phyloP scores from a whole-genome alignment of 2,329 filamentous ascomycete species.

The Hymenoscyphus scutula region DNA sequence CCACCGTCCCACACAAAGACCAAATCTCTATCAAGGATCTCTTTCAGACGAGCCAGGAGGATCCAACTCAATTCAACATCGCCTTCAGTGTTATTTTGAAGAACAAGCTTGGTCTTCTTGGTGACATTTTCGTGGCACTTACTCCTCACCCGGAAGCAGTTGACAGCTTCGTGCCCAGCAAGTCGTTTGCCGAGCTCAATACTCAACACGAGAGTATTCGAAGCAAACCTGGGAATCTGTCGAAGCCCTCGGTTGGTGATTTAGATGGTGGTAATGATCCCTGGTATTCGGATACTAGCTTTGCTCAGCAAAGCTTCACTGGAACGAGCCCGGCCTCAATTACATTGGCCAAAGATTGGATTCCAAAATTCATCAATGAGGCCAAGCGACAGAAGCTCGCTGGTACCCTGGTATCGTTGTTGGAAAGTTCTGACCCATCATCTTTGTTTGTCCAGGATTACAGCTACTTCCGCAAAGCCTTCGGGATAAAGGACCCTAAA shows the following conservation, averaged over 20 bases:
- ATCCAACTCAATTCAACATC: constrained; percentile 1
- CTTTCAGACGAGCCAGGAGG: constrained; percentile 5
- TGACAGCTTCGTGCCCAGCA: neutral
- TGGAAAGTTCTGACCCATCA: constrained; percentile 14
- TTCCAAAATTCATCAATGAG: constrained; percentile 21
- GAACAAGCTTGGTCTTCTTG: constrained; percentile 10
- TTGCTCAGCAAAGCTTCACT: constrained; percentile 42
- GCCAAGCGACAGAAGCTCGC: constrained; percentile 20
- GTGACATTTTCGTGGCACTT: constrained; percentile 1
- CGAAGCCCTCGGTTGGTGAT: constrained; percentile 31
- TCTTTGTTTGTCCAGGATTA: constrained; percentile 32
- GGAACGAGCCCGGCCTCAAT: constrained; percentile 37
- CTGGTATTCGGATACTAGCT: constrained; percentile 39
- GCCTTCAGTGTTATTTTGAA: constrained; percentile 9
- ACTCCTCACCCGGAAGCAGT: constrained; percentile 1
- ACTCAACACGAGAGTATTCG: constrained; percentile 18
- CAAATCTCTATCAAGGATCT: neutral
- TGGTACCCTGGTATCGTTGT: constrained; percentile 13
- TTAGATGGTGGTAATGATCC: constrained; percentile 29
- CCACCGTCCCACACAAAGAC: neutral
- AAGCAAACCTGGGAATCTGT: constrained; percentile 30
- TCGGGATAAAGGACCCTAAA: constrained; percentile 8
- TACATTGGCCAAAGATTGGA: constrained; percentile 22
- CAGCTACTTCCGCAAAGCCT: constrained; percentile 31
- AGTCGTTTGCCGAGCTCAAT: constrained; percentile 16